Evolutionary conservation across 129 eudicot genomes (phyloP), one percentile per base, ranked within the genome.

Genomic region (Pseudognaphalium luteoalbum): DNA sequence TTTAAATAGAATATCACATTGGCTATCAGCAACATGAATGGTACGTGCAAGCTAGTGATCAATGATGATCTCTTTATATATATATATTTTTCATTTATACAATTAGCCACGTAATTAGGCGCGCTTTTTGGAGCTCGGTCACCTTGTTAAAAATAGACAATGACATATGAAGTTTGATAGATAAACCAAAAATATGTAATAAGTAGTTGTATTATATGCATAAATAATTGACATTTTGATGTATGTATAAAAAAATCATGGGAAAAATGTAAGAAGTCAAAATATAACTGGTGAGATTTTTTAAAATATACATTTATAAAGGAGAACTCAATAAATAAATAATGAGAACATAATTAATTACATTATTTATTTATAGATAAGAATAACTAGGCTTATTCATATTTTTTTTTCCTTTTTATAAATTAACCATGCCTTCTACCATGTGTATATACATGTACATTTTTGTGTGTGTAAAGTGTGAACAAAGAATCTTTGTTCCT

Each of bases 401-500:
- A 25, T 25, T 0, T 0, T 1, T 25, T 25, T 25, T 25, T 25
- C 0, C 1, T 25, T 77, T 20, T 76, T 66, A 1, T 5, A 10
- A 34, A 4, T 21, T 41, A 76, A 68, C 68, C 75, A 57, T 68
- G 68, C 28, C 30, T 11, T 52, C 59, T 56, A 29, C 28, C 9
- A 50, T 10, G 34, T 15, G 33, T 64, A 21, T 44, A 29, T n/a
- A 32, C 35, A 5, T 11, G 5, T 75, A 64, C 2, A 75, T 20
- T 54, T 54, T 62, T 9, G n/a, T 22, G 0, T 32, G 50, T 61
- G 44, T 50, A 44, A 63, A 39, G 50, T 72, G 72, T 80, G 83
- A 73, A 65, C 56, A 56, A 73, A 57, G 80, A 67, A 80, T 74
- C 73, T 29, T 61, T 78, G 76, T 61, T 78, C 54, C 57, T 70